phyloP scores from a whole-genome alignment of 257 asterid species.

The Penstemon newberryi region DNA sequence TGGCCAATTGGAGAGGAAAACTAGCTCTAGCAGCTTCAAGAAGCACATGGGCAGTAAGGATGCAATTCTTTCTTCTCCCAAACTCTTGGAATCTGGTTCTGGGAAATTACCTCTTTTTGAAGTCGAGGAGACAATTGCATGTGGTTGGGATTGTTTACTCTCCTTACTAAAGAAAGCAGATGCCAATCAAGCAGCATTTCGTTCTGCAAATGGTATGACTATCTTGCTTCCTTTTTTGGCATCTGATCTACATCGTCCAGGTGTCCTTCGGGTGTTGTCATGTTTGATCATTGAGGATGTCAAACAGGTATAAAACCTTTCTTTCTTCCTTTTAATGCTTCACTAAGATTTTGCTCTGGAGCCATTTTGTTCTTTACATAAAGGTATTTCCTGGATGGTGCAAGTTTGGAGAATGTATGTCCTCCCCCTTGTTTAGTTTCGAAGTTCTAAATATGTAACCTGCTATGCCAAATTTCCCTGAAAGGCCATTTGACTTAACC shows the following conservation, averaged over 20 bases:
- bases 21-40: constrained; percentile 75
- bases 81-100: constrained; percentile 79
- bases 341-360: constrained; percentile 8
- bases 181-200: constrained; percentile 83
- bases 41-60: constrained; percentile 76
- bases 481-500: constrained; percentile 10
- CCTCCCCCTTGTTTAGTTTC: constrained; percentile 17
- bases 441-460: constrained; percentile 21
- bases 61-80: constrained; percentile 94
- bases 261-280: constrained; percentile 85
- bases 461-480: constrained; percentile 17
- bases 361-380: neutral
- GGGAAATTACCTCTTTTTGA: constrained; percentile 79
- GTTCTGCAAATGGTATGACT: constrained; percentile 76
- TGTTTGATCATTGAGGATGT: constrained; percentile 90
- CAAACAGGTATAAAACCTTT: constrained; percentile 59
- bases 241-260: constrained; percentile 82
- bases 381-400: constrained; percentile 20
- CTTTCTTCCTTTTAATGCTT: constrained; percentile 11
- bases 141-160: constrained; percentile 95
- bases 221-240: constrained; percentile 83
- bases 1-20: constrained; percentile 60
- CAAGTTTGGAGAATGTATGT: constrained; percentile 4
- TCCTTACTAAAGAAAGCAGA: constrained; percentile 89
- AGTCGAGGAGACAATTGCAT: constrained; percentile 65